Evolutionary conservation across 2,329 filamentous ascomycete genomes (phyloP).

Genomic region (Neonectria coccinea): DNA sequence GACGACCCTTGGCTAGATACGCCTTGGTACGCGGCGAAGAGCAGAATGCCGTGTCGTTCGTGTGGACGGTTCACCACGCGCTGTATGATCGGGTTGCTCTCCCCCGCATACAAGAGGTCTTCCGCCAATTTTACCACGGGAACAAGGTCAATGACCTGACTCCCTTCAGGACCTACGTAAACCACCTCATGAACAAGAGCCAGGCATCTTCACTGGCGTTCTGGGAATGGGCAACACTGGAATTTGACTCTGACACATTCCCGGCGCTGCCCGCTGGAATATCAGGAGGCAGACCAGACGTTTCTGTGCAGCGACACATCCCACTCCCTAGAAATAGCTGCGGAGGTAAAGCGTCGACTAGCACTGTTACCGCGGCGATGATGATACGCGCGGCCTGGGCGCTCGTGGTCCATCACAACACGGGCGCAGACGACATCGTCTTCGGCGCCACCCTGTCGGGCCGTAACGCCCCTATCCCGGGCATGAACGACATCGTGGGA

Average conservation of each 20-base stretch:
- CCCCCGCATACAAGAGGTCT: constrained; percentile 9
- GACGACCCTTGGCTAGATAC: constrained; percentile 7
- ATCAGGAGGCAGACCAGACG: constrained; percentile 14
- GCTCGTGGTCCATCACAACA: no score
- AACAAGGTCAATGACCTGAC: constrained; percentile 1
- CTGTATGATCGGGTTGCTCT: constrained; percentile 22
- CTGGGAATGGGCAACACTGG: constrained; percentile 23
- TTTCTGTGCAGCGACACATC: constrained; percentile 5
- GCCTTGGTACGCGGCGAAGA: constrained; percentile 5
- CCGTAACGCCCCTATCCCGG: no score
- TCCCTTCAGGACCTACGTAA: constrained; percentile 3
- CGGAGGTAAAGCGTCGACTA: no score
- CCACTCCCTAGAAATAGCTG: neutral
- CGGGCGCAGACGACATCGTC: no score
- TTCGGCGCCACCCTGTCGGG: no score
- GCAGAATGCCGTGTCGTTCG: neutral
- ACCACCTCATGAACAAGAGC: constrained; percentile 8
- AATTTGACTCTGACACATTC: constrained; percentile 21
- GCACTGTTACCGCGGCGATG: constrained; percentile 14
- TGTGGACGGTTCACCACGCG: constrained; percentile 24
- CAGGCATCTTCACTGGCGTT: constrained; percentile 18
- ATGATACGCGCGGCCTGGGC: no score
- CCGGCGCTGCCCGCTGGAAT: constrained; percentile 13
- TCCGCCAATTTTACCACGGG: constrained; percentile 15
- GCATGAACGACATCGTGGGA: no score